Evolutionary conservation across 2,329 filamentous ascomycete genomes (phyloP).

Genomic region (Hysterium pulicare): DNA sequence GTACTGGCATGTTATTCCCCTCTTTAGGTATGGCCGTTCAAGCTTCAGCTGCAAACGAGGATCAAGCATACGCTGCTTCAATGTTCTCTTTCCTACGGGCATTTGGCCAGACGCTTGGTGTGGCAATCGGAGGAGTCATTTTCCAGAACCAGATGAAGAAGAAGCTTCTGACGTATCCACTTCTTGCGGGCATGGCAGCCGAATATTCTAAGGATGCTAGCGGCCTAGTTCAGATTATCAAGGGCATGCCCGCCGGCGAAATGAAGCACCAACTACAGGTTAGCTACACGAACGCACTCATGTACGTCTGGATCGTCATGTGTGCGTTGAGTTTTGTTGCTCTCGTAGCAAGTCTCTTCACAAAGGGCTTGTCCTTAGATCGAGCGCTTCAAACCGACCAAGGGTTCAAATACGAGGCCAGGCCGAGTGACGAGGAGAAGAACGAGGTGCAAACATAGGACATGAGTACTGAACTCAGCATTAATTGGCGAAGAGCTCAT

Average conservation of each 20-base stretch:
- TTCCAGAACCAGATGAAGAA: conserved; percentile 64
- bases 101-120: conserved; percentile 63
- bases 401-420: conserved; percentile 42
- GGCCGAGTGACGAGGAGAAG: conserved; percentile 21
- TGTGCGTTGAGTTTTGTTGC: conserved; percentile 51
- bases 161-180: conserved; percentile 48
- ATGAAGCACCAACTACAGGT: conserved; percentile 42
- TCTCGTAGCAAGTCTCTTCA: conserved; percentile 51
- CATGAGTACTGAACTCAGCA: too few relatives aligned
- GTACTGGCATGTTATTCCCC: conserved; percentile 63
- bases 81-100: conserved; percentile 66
- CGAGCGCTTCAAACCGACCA: conserved; percentile 48
- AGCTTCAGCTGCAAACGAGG: conserved; percentile 54
- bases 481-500: too few relatives aligned
- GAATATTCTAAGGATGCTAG: conserved; percentile 58
- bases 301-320: conserved; percentile 56
- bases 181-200: conserved; percentile 46
- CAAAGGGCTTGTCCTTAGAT: conserved; percentile 48
- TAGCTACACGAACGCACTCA: conserved; percentile 54
- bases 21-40: conserved; percentile 63
- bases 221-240: conserved; percentile 57
- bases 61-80: conserved; percentile 59
- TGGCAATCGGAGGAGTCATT: conserved; percentile 64
- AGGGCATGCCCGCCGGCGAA: conserved; percentile 48
- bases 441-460: neutral